Conservation (phyloP, 1,284 basidiomycete species). For the Microbotryum lychnidis-dioicae region DNA sequence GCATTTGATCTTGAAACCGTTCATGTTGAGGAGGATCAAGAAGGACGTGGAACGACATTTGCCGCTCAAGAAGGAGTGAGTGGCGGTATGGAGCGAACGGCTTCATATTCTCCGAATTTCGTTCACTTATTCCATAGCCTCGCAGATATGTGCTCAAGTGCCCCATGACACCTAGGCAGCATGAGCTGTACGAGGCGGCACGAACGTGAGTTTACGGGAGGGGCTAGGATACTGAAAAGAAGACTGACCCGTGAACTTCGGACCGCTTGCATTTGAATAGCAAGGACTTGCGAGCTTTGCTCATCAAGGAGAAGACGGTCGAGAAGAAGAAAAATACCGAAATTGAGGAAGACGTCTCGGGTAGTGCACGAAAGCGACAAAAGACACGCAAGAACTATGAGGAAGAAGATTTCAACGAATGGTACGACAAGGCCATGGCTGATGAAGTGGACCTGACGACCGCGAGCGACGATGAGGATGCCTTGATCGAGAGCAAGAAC, state of each 20-base stretch:
- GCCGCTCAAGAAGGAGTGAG: constrained; percentile 74
- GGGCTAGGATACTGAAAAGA: too few species aligned
- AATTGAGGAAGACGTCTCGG: background rate
- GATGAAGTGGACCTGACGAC: background rate
- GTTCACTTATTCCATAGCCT: too few species aligned
- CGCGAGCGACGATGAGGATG: background rate
- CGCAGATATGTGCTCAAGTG: constrained; percentile 67
- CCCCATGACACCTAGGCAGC: constrained; percentile 71
- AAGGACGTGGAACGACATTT: constrained; percentile 78
- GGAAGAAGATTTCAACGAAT: constrained; percentile 38
- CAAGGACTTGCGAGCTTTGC: background rate
- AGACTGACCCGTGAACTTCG: too few species aligned
- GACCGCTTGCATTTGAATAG: background rate
- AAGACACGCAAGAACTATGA: constrained; percentile 38
- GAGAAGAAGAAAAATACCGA: background rate
- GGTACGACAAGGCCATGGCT: background rate
- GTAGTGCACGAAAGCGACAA: too few species aligned
- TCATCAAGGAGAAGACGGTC: background rate
- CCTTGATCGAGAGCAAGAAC: background rate
- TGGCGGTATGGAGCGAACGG: background rate
- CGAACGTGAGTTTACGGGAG: constrained; percentile 16
- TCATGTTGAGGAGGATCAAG: constrained; percentile 86
- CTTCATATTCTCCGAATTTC: too few species aligned
- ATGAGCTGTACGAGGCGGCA: constrained; percentile 66
- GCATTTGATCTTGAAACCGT: constrained; percentile 87